phyloP scores from a whole-genome alignment of 768 basidiomycete species.

The Sarcodon sp. region DNA sequence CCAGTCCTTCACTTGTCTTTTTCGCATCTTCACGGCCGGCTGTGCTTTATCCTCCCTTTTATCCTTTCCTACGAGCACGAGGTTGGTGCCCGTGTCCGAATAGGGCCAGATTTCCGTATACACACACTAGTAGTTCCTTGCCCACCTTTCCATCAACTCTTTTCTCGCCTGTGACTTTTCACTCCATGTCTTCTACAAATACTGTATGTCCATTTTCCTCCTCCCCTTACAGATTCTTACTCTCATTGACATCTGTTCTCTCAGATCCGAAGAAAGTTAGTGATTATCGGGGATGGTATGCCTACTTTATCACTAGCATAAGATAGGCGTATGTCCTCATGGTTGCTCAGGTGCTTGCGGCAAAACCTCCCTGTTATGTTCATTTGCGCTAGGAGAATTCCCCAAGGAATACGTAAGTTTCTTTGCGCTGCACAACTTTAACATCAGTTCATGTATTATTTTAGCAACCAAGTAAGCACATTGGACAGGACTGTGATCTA shows the following conservation, averaged over 20 bases:
- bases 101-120: too few species aligned
- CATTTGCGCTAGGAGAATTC: slow-evolving; percentile 90
- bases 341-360: slow-evolving; percentile 71
- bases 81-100: too few species aligned
- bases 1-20: too few species aligned
- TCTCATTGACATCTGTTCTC: not conserved
- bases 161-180: not conserved
- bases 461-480: slow-evolving; percentile 34
- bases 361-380: slow-evolving; percentile 85
- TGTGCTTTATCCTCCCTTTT: too few species aligned
- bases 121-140: too few species aligned
- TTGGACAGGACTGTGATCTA: not conserved
- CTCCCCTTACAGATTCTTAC: slow-evolving; percentile 2
- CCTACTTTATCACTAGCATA: not conserved
- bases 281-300: slow-evolving; percentile 94
- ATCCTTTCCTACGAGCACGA: too few species aligned
- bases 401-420: slow-evolving; percentile 86
- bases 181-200: slow-evolving; percentile 38
- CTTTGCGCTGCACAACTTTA: not conserved
- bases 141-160: too few species aligned
- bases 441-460: not conserved
- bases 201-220: slow-evolving; percentile 30
- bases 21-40: too few species aligned
- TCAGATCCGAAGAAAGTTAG: slow-evolving; percentile 88
- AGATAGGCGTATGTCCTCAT: slow-evolving; percentile 1